Base-by-base conservation (phyloP, 345 rosid species). In the Hirschfeldia incana region DNA sequence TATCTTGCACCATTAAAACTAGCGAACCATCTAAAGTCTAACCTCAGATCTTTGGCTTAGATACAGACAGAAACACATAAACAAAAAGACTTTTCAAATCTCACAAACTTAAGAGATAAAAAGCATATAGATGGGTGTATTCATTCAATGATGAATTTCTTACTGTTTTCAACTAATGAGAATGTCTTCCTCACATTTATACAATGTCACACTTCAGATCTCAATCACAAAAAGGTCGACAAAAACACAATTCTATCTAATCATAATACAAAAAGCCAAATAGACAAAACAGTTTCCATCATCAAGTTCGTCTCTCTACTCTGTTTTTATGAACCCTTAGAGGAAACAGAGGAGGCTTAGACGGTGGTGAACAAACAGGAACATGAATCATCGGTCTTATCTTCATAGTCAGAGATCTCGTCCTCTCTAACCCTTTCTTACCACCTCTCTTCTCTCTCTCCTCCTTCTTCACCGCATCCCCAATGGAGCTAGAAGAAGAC, bases 381-480 rank as follows among this genome's bases (percentile, higher is more conserved):
- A 90, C 92, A 63, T 89, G 92, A 65, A 92, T 74, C 97, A 92
- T 89, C 5, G 97, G 97, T 79, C 97, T 86, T 61, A 92, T 90
- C 83, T 96, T 84, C 59, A 90, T 85, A 37, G 85, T 90, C 21
- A 91, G 83, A 26, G 97, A 89, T 84, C 96, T 88, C 27, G 92
- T 90, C 73, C 96, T 87, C 86, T 90, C 97, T 80, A 90, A 73
- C 13, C 91, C 90, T 78, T 92, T 92, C 84, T 88, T 92, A 64
- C 82, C 80, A n/a, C n/a, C n/a, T n/a, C n/a, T n/a, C 69, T 86
- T 86, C 66, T 86, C 89, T 60, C 33, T 82, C 66, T 84, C 88
- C 16, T 85, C 88, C n/a, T 69, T 76, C 29, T 81, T 69, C 34
- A 69, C 90, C 6, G 74, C 70, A 37, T 85, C 89, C 0, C 85